These are phyloP conservation scores for Ophiosphaerella narmari DNA, from an alignment of 2,329 filamentous ascomycete species.

Conservation along the genomic window DNA sequence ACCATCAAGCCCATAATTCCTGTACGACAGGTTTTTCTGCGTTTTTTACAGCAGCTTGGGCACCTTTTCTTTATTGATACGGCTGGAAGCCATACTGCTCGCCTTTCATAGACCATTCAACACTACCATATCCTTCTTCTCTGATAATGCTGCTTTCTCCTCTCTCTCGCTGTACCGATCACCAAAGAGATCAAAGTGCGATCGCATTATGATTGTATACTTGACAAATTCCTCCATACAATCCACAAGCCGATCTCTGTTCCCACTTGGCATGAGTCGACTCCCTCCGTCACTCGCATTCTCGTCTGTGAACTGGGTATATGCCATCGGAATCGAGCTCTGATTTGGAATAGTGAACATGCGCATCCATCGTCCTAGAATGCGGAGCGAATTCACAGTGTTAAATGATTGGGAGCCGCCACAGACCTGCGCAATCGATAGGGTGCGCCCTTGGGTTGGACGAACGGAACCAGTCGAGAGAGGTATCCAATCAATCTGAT, in stretches of 20 bases:
- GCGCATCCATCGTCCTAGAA: constrained; percentile 71
- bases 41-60: no score
- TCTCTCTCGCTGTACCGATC: constrained; percentile 67
- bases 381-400: constrained; percentile 66
- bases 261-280: constrained; percentile 59
- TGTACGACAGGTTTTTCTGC: no score
- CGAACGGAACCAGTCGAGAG: constrained; percentile 65
- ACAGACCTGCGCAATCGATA: constrained; percentile 65
- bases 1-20: no score
- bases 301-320: constrained; percentile 62
- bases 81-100: no score
- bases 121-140: no score
- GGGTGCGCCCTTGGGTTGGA: constrained; percentile 68
- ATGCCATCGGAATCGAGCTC: constrained; percentile 66
- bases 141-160: constrained; percentile 33
- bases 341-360: constrained; percentile 72
- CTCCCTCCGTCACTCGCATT: constrained; percentile 46
- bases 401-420: constrained; percentile 72
- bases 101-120: no score
- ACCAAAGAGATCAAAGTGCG: constrained; percentile 63
- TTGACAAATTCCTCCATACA: constrained; percentile 75
- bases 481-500: constrained; percentile 73
- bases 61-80: no score
- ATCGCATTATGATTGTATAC: constrained; percentile 68
- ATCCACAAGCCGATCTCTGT: constrained; percentile 65